These are phyloP conservation scores for Olyra latifolia DNA, from an alignment of 176 grass and related monocot genomes.

Conservation along the genomic window DNA sequence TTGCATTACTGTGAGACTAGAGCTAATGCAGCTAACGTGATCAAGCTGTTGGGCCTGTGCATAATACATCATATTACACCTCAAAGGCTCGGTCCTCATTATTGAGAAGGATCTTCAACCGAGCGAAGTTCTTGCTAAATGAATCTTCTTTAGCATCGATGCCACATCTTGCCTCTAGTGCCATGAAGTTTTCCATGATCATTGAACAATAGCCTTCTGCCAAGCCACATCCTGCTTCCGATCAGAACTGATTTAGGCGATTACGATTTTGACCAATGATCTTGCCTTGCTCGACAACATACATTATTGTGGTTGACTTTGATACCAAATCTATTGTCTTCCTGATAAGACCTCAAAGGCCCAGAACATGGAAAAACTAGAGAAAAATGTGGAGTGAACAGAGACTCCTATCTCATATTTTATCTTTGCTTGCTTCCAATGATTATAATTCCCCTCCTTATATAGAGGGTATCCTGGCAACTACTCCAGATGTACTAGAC, in stretches of 20 bases:
- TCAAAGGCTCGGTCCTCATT: background rate
- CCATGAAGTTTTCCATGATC: background rate
- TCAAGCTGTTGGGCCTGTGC: background rate
- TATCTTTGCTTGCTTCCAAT: background rate
- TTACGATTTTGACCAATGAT: background rate
- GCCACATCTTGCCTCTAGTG: background rate
- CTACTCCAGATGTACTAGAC: background rate
- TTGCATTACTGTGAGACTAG: background rate
- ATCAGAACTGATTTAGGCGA: background rate
- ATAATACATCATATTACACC: background rate
- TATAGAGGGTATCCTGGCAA: background rate
- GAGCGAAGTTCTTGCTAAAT: background rate
- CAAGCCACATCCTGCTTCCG: background rate
- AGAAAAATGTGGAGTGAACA: background rate
- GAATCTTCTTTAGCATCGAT: background rate
- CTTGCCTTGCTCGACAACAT: background rate
- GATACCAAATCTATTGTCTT: background rate
- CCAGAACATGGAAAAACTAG: background rate
- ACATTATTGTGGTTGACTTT: background rate
- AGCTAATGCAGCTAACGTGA: background rate
- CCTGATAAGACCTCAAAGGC: background rate
- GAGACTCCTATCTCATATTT: background rate
- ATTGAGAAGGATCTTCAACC: background rate
- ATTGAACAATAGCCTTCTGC: background rate
- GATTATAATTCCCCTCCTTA: background rate